Conservation (phyloP, 2,329 filamentous ascomycete genomes). For the Pseudocercospora vitis region DNA sequence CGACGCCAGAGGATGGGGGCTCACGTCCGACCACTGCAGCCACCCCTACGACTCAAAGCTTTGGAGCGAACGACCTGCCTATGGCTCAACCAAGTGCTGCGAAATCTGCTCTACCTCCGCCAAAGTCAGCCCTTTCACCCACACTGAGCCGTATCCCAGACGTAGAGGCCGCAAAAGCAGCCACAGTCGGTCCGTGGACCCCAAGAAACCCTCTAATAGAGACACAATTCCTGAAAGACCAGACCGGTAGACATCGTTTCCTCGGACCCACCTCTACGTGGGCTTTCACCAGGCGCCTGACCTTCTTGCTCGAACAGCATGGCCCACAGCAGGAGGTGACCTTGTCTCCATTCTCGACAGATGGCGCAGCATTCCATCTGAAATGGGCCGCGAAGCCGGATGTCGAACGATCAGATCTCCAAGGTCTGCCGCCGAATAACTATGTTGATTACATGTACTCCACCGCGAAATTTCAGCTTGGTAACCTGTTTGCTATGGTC, state of each 20-base stretch:
- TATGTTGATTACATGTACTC: slow-evolving; percentile 56
- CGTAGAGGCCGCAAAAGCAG: slow-evolving; percentile 1
- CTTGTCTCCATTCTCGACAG: slow-evolving; percentile 51
- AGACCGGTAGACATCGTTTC: slow-evolving; percentile 43
- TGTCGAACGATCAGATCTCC: slow-evolving; percentile 36
- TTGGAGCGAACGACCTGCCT: not conserved
- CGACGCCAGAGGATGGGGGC: not conserved
- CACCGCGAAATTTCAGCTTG: slow-evolving; percentile 58
- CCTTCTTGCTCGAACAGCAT: slow-evolving; percentile 50
- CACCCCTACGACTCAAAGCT: not conserved
- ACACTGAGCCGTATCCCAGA: not conserved
- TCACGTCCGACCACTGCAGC: not conserved
- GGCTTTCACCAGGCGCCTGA: slow-evolving; percentile 52
- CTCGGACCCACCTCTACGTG: slow-evolving; percentile 59
- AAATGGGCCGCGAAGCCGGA: slow-evolving; percentile 49
- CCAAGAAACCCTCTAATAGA: slow-evolving; percentile 8
- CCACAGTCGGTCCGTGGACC: slow-evolving; percentile 4
- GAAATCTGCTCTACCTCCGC: not conserved
- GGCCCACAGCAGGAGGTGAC: slow-evolving; percentile 48
- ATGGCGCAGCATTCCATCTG: slow-evolving; percentile 54
- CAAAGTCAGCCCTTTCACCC: not conserved
- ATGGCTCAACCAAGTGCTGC: not conserved
- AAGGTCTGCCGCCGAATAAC: slow-evolving; percentile 52
- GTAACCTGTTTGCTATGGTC: slow-evolving; percentile 56
- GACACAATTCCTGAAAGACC: slow-evolving; percentile 4